These are phyloP conservation scores for Blastobotrys capitulatus DNA, from an alignment of 1,139 yeast species.

Conservation along the genomic window DNA sequence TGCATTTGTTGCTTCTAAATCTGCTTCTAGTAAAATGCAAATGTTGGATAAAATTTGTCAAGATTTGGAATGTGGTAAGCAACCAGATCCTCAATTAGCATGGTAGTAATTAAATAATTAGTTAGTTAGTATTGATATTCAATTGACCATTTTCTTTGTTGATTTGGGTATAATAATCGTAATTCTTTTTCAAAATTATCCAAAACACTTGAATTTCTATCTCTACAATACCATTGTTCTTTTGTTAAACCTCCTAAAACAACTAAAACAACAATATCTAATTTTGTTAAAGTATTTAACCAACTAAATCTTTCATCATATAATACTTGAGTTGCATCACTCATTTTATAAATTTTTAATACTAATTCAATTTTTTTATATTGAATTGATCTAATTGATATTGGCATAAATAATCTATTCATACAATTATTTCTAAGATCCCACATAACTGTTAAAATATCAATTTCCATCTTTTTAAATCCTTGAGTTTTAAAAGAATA, in stretches of 20 bases:
- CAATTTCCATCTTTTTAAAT: neutral
- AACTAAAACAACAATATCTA: neutral
- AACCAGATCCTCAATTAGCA: conserved; percentile 10
- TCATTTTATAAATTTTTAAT: neutral
- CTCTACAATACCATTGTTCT: neutral
- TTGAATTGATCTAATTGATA: neutral
- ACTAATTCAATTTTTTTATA: neutral
- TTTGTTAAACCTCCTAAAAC: neutral
- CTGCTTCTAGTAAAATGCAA: conserved; percentile 10
- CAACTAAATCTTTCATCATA: neutral
- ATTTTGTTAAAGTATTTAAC: neutral
- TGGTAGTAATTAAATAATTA: conserved; percentile 6
- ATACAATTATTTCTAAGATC: neutral
- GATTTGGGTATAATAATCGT: neutral
- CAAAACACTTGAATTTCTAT: neutral
- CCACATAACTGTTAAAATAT: neutral
- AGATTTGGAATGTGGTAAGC: conserved; percentile 11
- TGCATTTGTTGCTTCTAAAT: conserved; percentile 10
- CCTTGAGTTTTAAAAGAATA: neutral
- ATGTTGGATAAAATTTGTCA: conserved; percentile 13
- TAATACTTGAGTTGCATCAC: neutral
- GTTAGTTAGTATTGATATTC: neutral
- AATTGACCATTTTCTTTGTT: neutral
- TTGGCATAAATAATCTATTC: neutral
- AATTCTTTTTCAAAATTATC: neutral